Evolutionary conservation across 225 moss, liverwort and hornwort genomes (phyloP).

Genomic region (Ulota crispa): DNA sequence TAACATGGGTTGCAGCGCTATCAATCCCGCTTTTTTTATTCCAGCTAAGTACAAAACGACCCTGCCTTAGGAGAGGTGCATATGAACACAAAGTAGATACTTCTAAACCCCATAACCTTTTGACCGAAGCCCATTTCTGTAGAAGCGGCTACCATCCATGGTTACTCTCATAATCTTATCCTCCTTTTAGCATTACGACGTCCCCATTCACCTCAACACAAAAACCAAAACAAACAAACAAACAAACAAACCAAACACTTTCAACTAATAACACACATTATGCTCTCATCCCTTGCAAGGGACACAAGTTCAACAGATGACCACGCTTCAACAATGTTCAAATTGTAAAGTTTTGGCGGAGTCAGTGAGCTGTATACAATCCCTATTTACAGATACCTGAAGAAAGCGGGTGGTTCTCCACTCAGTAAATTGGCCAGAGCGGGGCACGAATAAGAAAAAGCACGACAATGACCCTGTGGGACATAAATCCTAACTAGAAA

Average conservation of each 20-base stretch:
- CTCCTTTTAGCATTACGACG: too few species aligned
- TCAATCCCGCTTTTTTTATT: too few species aligned
- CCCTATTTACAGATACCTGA: conserved; percentile 37
- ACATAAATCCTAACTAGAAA: conserved; percentile 6
- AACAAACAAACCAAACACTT: background rate
- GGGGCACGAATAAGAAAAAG: conserved; percentile 14
- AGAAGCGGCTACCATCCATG: background rate
- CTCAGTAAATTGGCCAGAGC: conserved; percentile 17
- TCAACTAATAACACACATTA: background rate
- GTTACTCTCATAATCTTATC: background rate
- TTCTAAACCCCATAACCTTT: background rate
- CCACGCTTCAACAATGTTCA: conserved; percentile 13
- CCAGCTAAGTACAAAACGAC: background rate
- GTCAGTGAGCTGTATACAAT: conserved; percentile 8
- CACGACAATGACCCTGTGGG: background rate
- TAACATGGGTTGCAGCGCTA: too few species aligned
- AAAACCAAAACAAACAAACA: background rate
- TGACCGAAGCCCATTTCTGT: background rate
- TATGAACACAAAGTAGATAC: background rate
- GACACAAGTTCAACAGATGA: conserved; percentile 4
- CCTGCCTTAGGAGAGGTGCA: background rate
- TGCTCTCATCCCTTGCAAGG: background rate
- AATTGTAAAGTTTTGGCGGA: conserved; percentile 16
- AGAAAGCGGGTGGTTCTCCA: conserved; percentile 26
- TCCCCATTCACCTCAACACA: background rate